Percentiles rank a stretch among this genome's conserved stretches.
Conservation (phyloP, 2,329 filamentous ascomycete species). For the Malbranchea zuffiana region DNA sequence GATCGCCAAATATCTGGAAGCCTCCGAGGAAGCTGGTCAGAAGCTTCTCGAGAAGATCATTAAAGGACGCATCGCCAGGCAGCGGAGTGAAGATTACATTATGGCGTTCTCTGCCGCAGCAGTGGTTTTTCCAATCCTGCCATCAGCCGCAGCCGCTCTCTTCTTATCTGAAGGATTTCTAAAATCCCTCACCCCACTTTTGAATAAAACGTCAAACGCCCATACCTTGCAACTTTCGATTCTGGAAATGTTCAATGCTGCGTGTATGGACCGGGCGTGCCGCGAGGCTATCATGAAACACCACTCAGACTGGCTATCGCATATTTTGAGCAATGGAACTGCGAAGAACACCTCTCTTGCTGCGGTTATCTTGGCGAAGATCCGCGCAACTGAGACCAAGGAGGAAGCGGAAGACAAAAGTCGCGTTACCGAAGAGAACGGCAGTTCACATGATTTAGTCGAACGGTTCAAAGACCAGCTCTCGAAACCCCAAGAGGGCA, state of each 20-base stretch:
- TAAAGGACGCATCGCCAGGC: slow-evolving; percentile 56
- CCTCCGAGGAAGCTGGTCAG: slow-evolving; percentile 59
- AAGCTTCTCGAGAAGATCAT: slow-evolving; percentile 65
- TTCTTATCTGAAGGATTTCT: slow-evolving; percentile 88
- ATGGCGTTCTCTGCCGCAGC: slow-evolving; percentile 88
- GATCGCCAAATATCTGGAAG: slow-evolving; percentile 72
- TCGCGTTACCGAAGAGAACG: slow-evolving; percentile 30
- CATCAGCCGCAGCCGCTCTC: slow-evolving; percentile 60
- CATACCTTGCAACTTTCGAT: slow-evolving; percentile 76
- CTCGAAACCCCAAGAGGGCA: slow-evolving; percentile 33
- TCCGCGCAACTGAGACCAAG: slow-evolving; percentile 28
- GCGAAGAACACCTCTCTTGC: slow-evolving; percentile 45
- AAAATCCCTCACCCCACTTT: slow-evolving; percentile 60
- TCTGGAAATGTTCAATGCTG: slow-evolving; percentile 80
- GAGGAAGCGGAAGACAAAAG: slow-evolving; percentile 24
- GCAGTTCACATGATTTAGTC: slow-evolving; percentile 43
- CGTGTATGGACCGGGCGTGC: slow-evolving; percentile 74
- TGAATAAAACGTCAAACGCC: slow-evolving; percentile 72
- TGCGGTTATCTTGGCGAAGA: slow-evolving; percentile 65
- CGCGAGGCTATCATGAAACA: slow-evolving; percentile 75
- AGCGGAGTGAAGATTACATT: slow-evolving; percentile 78
- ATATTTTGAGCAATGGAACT: slow-evolving; percentile 63
- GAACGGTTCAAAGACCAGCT: slow-evolving; percentile 43
- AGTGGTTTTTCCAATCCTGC: slow-evolving; percentile 74
- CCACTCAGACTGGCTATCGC: slow-evolving; percentile 76